phyloP scores from a whole-genome alignment of 352 stramenopile genomes.

The Globisporangium alternatum region DNA sequence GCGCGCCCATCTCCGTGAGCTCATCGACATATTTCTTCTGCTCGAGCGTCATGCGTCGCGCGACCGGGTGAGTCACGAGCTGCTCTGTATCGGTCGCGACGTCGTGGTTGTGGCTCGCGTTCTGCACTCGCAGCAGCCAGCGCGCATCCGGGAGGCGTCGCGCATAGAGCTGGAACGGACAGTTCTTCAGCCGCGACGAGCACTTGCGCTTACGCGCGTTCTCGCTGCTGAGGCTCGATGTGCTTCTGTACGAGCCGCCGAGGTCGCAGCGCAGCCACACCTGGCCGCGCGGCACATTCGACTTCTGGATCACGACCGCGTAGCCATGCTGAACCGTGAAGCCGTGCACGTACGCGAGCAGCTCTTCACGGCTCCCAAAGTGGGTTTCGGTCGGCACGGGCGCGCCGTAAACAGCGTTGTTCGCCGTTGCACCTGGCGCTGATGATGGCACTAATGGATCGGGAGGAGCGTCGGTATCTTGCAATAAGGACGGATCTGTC shows the following conservation, averaged over 20 bases:
- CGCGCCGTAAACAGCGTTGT: background rate
- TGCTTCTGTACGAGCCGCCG: conserved; percentile 24
- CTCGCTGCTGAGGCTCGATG: background rate
- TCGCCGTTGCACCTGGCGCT: background rate
- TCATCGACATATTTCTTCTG: conserved; percentile 42
- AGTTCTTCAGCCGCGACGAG: conserved; percentile 31
- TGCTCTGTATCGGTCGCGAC: conserved; percentile 20
- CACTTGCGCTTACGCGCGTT: conserved; percentile 31
- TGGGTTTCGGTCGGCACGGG: conserved; percentile 15
- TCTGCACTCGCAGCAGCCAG: conserved; percentile 35
- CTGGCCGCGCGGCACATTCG: conserved; percentile 42
- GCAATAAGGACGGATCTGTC: background rate
- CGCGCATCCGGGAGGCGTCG: conserved; percentile 23
- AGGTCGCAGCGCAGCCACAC: conserved; percentile 49
- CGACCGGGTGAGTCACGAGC: conserved; percentile 29
- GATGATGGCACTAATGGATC: background rate
- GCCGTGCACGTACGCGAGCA: conserved; percentile 34
- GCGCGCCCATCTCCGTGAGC: conserved; percentile 30
- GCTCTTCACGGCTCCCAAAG: conserved; percentile 36
- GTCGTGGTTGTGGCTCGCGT: conserved; percentile 35
- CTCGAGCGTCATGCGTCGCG: conserved; percentile 28
- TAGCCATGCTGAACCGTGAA: conserved; percentile 40
- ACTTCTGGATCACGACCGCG: conserved; percentile 45
- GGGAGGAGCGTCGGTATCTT: background rate
- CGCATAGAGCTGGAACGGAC: conserved; percentile 42